phyloP scores from a whole-genome alignment of 805 yeast genomes.

The Candida patagonica region DNA sequence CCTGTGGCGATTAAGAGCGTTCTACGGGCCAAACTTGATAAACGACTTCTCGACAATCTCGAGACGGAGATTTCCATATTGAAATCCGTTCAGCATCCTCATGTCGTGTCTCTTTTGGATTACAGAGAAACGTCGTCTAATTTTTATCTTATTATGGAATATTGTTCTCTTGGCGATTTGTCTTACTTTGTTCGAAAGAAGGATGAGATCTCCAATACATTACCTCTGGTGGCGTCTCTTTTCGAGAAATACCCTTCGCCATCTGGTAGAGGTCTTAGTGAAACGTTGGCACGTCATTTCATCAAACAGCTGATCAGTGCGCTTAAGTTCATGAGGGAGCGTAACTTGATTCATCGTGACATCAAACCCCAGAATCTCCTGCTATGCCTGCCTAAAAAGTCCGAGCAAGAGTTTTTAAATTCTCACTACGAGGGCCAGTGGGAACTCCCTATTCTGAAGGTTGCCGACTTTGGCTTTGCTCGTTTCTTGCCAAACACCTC shows the following conservation, averaged over 20 bases:
- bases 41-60: slow-evolving; percentile 79
- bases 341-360: slow-evolving; percentile 87
- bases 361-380: slow-evolving; percentile 86
- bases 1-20: slow-evolving; percentile 89
- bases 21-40: slow-evolving; percentile 69
- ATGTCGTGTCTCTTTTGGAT: slow-evolving; percentile 79
- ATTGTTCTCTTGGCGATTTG: slow-evolving; percentile 90
- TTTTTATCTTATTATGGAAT: slow-evolving; percentile 90
- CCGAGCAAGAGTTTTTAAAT: slow-evolving; percentile 49
- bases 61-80: slow-evolving; percentile 88
- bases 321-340: slow-evolving; percentile 66
- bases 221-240: slow-evolving; percentile 70
- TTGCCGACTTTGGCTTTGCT: slow-evolving; percentile 98
- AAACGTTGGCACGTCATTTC: slow-evolving; percentile 71
- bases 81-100: slow-evolving; percentile 84
- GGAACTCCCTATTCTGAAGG: slow-evolving; percentile 82
- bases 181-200: slow-evolving; percentile 77
- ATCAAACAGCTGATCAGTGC: slow-evolving; percentile 82
- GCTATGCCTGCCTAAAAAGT: slow-evolving; percentile 71
- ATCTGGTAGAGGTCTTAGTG: slow-evolving; percentile 64
- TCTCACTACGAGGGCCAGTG: slow-evolving; percentile 64
- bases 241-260: slow-evolving; percentile 81
- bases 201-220: slow-evolving; percentile 57
- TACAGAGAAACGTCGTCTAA: slow-evolving; percentile 66
- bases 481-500: slow-evolving; percentile 87